Conservation (phyloP, 2,329 filamentous ascomycete species). For the Fusarium verticillioides region DNA sequence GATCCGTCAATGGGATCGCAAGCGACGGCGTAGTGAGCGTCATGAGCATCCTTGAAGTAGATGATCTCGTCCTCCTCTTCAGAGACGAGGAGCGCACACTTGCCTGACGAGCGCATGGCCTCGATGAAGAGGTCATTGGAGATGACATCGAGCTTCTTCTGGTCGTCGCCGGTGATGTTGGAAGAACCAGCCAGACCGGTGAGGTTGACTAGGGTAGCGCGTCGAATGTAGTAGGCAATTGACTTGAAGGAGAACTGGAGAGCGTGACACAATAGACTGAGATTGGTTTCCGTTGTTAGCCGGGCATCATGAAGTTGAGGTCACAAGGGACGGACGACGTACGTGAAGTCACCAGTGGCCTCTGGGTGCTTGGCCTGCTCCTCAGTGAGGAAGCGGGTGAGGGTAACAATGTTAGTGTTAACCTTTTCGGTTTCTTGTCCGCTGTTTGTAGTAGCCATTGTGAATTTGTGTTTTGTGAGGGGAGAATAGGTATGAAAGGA, state of each 20-base stretch:
- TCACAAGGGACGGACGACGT: constrained; percentile 42
- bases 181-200: constrained; percentile 94
- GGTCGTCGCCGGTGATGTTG: constrained; percentile 96
- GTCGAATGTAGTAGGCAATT: constrained; percentile 98
- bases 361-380: constrained; percentile 94
- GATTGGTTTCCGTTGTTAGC: constrained; percentile 15
- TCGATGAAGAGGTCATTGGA: constrained; percentile 98
- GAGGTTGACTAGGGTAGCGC: constrained; percentile 93
- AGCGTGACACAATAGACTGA: constrained; percentile 91
- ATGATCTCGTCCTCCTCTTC: constrained; percentile 97
- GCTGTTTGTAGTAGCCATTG: constrained; percentile 53
- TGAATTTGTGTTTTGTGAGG: constrained; percentile 34
- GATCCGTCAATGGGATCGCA: constrained; percentile 99
- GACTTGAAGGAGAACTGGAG: constrained; percentile 99
- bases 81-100: constrained; percentile 92
- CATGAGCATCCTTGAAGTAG: constrained; percentile 79
- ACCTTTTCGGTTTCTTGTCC: constrained; percentile 76
- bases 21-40: constrained; percentile 90
- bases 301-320: constrained; percentile 12
- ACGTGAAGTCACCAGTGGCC: constrained; percentile 99
- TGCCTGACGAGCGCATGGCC: constrained; percentile 92
- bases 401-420: constrained; percentile 95
- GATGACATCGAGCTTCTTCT: constrained; percentile 99
- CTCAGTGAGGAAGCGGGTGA: constrained; percentile 95
- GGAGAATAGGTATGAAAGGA: constrained; percentile 17